Conservation (phyloP, 306 rosid genomes). For the Prunus kanzakura region DNA sequence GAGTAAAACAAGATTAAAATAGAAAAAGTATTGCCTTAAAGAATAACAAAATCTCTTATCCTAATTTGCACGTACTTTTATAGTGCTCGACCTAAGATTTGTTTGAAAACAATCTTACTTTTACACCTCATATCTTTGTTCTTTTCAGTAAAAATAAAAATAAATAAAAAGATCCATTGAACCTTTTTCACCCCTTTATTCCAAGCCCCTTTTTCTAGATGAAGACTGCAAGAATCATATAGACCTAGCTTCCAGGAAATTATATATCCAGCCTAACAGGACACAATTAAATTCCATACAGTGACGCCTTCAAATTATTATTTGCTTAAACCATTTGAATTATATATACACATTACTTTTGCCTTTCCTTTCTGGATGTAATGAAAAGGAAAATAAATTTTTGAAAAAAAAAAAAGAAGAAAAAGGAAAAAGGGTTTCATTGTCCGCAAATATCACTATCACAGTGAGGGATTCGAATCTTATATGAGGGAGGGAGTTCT, state of each 20-base stretch:
- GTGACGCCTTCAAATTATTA: too few relatives aligned
- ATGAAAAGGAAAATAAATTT: background rate
- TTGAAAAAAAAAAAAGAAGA: too few relatives aligned
- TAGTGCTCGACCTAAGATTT: background rate
- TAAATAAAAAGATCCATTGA: background rate
- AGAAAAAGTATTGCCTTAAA: background rate
- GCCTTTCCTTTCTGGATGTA: background rate
- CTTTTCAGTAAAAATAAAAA: constrained; percentile 1
- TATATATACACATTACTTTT: background rate
- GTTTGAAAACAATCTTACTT: constrained; percentile 21
- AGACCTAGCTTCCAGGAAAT: background rate
- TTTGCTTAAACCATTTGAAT: background rate
- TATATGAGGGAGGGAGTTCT: too few relatives aligned
- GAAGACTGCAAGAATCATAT: constrained; percentile 8
- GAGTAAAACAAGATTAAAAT: background rate
- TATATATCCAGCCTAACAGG: background rate
- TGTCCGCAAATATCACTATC: too few relatives aligned
- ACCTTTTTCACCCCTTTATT: constrained; percentile 18
- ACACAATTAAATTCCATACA: background rate
- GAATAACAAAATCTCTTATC: background rate
- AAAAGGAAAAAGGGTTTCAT: background rate
- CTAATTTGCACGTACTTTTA: background rate
- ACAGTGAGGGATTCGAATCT: too few relatives aligned
- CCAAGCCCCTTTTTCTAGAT: constrained; percentile 12
- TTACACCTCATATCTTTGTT: constrained; percentile 20